Base-by-base conservation (phyloP, 257 asterid species). In the Penstemon barbatus region DNA sequence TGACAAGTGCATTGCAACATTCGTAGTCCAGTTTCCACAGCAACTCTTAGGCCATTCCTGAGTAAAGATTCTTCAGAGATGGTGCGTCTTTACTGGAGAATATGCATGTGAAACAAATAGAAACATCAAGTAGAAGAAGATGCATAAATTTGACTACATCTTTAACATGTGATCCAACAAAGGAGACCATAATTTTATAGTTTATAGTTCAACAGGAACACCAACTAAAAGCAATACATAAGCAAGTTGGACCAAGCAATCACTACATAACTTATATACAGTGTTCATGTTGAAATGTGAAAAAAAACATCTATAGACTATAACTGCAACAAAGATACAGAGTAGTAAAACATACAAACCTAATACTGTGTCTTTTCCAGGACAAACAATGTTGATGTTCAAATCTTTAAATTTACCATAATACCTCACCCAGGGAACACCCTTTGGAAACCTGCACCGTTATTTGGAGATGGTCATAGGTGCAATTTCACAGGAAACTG, bases 351-450 rank as follows among this genome's bases (percentile, higher is more conserved):
- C 33, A 25, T 25, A 25, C 33, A 60, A 68, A 94, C 99, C 99
- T 70, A 93, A 69, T 68, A 64, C 62, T 56, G 78, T 38, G 69
- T 91, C 97, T 82, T 91, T 94, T 65, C 99, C 99, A 0, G 97
- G 99, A 66, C 90, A 89, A 61, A 91, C 92, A 74, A 94, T 75
- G 72, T 77, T 83, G 70, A 94, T 71, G 72, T 81, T 67, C 63
- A 91, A 78, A 82, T 80, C 87, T 73, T 80, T 89, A 70, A 86
- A 89, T 66, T 79, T 82, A 25, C 99, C 99, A 45, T 42, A 74
- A 82, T 86, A 91, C 69, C 89, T 82, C 82, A 91, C 82, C 99
- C 99, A 94, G 9, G 99, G 99, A 37, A 89, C 96, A 38, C 95
- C 96, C 71, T 86, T 81, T 0, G 99, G 97, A 53, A 87, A 94